phyloP scores from a whole-genome alignment of 306 rosid species.

The Cyclanthera cordifolia region DNA sequence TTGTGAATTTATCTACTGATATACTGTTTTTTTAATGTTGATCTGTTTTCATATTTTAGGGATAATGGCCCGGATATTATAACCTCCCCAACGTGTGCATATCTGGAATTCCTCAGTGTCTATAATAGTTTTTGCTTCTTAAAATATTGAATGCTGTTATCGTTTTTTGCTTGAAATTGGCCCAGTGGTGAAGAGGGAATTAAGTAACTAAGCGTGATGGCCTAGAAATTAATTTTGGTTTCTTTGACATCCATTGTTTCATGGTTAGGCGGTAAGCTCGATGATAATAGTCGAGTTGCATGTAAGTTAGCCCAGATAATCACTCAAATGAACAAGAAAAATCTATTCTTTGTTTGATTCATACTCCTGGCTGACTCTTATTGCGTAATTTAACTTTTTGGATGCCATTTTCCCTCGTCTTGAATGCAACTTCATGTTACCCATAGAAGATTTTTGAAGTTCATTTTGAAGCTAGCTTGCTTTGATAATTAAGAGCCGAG shows the following conservation, averaged over 20 bases:
- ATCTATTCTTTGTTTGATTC: neutral
- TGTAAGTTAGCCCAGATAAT: too few species aligned
- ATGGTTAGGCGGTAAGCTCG: too few species aligned
- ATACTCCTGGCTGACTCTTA: neutral
- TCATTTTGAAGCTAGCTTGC: neutral
- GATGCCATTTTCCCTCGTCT: neutral
- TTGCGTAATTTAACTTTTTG: neutral
- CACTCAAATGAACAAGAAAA: too few species aligned
- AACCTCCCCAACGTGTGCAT: neutral
- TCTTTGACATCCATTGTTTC: too few species aligned
- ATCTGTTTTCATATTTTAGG: neutral
- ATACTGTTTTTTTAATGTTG: neutral
- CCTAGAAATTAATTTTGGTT: too few species aligned
- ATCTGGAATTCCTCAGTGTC: neutral
- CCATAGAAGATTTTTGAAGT: neutral
- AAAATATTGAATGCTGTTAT: neutral
- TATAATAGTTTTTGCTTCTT: neutral
- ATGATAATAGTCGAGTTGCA: too few species aligned
- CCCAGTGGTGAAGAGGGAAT: too few species aligned
- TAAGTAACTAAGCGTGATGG: too few species aligned
- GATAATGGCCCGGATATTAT: neutral
- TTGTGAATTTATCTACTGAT: neutral
- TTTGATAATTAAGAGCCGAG: neutral
- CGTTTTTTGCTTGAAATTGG: neutral
- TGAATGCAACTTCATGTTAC: neutral